These are phyloP conservation scores for Ceratocystis lukuohia DNA, from an alignment of 2,329 filamentous ascomycete genomes.

Conservation along the genomic window DNA sequence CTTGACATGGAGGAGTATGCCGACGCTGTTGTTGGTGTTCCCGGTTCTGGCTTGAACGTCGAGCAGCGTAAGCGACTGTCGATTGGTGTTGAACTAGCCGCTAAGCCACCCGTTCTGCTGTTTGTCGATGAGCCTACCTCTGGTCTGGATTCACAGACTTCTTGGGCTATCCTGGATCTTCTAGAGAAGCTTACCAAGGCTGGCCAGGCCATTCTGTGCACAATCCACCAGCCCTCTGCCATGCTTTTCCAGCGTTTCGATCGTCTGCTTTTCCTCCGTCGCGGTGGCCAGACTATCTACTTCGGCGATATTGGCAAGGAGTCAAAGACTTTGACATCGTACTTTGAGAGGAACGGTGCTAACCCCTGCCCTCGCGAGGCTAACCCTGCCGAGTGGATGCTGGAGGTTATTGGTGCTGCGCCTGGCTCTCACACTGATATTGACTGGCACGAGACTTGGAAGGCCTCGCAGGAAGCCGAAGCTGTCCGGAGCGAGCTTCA, in stretches of 20 bases:
- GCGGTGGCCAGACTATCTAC: constrained; percentile 66
- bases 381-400: constrained; percentile 77
- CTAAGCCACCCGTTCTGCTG: constrained; percentile 75
- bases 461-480: constrained; percentile 41
- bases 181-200: constrained; percentile 80
- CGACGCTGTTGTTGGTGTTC: constrained; percentile 80
- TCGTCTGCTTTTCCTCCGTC: constrained; percentile 62
- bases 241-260: constrained; percentile 91
- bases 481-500: constrained; percentile 45
- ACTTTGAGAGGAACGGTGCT: constrained; percentile 64
- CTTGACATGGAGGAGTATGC: constrained; percentile 84
- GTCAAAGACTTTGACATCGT: constrained; percentile 52
- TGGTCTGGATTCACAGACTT: constrained; percentile 83
- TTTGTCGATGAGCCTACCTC: constrained; percentile 94
- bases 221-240: constrained; percentile 92
- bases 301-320: constrained; percentile 67
- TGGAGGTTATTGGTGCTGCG: constrained; percentile 48
- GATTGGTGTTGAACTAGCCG: constrained; percentile 90
- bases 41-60: constrained; percentile 69
- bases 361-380: constrained; percentile 49
- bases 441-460: constrained; percentile 53
- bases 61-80: constrained; percentile 66
- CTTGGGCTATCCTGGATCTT: constrained; percentile 80
- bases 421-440: constrained; percentile 50
- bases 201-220: constrained; percentile 89